A percentile compares a stretch with the other conserved stretches of the same genome.
Conservation (phyloP, 1,284 basidiomycete genomes). For the Trametes sp. region DNA sequence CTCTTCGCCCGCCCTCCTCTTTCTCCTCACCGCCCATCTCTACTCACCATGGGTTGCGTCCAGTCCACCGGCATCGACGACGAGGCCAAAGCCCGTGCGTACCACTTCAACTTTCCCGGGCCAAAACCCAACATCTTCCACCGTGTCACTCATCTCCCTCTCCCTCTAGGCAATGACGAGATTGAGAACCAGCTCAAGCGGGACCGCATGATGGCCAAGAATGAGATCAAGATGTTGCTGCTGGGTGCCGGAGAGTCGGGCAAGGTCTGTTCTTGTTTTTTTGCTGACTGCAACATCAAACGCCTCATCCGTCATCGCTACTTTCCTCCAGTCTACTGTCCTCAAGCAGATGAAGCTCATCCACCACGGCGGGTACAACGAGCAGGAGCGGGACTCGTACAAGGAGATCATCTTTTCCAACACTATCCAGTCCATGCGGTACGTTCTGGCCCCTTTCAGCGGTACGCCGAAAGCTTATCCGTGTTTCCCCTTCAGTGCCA, state of each 20-base stretch:
- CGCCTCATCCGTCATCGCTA: too few relatives aligned
- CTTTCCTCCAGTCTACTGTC: conserved; percentile 75
- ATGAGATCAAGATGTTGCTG: conserved; percentile 94
- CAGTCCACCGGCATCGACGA: conserved; percentile 76
- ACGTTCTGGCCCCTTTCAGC: conserved; percentile 32
- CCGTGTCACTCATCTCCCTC: conserved; percentile 14
- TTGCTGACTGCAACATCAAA: neutral
- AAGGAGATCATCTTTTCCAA: conserved; percentile 98
- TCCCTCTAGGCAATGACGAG: conserved; percentile 82
- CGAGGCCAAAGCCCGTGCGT: conserved; percentile 85
- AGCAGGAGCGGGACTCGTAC: conserved; percentile 93
- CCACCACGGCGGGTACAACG: conserved; percentile 90
- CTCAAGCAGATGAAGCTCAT: conserved; percentile 98
- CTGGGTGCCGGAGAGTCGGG: conserved; percentile 95
- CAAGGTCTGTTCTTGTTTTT: conserved; percentile 59
- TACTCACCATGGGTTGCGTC: conserved; percentile 71
- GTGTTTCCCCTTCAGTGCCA: conserved; percentile 60
- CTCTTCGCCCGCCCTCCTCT: conserved; percentile 27
- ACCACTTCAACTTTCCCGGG: neutral
- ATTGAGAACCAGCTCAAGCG: conserved; percentile 96
- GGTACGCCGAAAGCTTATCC: conserved; percentile 1
- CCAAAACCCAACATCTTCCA: conserved; percentile 1
- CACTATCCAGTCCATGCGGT: conserved; percentile 96
- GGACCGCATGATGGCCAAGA: conserved; percentile 91
- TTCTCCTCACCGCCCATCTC: conserved; percentile 16